phyloP scores from a whole-genome alignment of 495 filamentous ascomycete genomes.

The Penicillium soppii region DNA sequence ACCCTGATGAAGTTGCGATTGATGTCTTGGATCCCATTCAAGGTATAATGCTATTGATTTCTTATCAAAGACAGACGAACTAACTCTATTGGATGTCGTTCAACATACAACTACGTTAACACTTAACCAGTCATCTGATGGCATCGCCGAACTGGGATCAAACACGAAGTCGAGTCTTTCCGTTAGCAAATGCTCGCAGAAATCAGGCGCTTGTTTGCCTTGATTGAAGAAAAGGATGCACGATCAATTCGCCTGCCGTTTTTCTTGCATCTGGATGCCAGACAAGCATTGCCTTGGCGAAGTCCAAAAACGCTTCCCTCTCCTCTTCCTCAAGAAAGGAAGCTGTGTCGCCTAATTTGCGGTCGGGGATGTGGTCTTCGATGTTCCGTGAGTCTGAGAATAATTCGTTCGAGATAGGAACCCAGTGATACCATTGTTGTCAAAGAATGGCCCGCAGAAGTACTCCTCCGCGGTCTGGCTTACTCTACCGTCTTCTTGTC shows the following conservation, averaged over 20 bases:
- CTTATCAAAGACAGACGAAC: too few relatives aligned
- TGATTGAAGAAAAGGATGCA: slow-evolving; percentile 38
- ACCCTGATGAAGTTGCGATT: too few relatives aligned
- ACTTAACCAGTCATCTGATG: neutral
- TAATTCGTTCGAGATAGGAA: slow-evolving; percentile 16
- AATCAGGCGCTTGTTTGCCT: slow-evolving; percentile 29
- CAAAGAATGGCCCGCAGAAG: slow-evolving; percentile 32
- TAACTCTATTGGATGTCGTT: too few relatives aligned
- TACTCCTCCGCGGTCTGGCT: slow-evolving; percentile 27
- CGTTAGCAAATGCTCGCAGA: slow-evolving; percentile 22
- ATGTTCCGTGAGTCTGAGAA: slow-evolving; percentile 31
- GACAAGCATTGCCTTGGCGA: slow-evolving; percentile 41
- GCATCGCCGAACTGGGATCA: neutral
- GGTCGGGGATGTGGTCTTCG: slow-evolving; percentile 33
- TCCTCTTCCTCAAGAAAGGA: slow-evolving; percentile 31
- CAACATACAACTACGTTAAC: neutral
- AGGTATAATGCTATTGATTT: too few relatives aligned
- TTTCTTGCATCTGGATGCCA: slow-evolving; percentile 36
- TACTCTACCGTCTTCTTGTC: slow-evolving; percentile 22
- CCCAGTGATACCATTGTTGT: slow-evolving; percentile 22
- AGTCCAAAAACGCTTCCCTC: slow-evolving; percentile 40
- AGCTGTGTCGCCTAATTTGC: slow-evolving; percentile 26
- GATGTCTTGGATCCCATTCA: too few relatives aligned
- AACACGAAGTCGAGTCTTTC: slow-evolving; percentile 12
- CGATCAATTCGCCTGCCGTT: slow-evolving; percentile 34